These are phyloP conservation scores for Alternaria atra DNA, from an alignment of 2,329 filamentous ascomycete species.

Conservation along the genomic window DNA sequence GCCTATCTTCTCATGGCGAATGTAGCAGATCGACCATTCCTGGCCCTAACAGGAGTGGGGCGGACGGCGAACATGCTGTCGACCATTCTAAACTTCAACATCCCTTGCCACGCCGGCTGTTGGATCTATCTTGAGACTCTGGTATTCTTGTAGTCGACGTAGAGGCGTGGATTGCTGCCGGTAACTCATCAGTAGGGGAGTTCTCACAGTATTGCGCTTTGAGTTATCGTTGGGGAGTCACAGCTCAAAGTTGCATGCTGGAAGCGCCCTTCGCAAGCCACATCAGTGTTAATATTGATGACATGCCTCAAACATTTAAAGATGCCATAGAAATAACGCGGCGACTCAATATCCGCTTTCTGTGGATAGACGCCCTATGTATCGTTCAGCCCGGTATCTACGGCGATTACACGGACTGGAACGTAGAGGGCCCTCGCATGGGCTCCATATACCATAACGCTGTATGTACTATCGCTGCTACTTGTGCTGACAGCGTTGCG, in stretches of 20 bases:
- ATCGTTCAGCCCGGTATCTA: slow-evolving; percentile 5
- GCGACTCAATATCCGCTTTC: background rate
- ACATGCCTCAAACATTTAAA: slow-evolving; percentile 12
- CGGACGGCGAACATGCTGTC: background rate
- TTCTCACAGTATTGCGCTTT: slow-evolving; percentile 1
- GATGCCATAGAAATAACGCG: background rate
- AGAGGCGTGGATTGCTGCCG: background rate
- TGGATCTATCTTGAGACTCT: background rate
- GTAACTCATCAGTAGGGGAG: background rate
- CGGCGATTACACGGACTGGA: background rate
- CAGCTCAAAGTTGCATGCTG: background rate
- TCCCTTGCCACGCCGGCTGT: background rate
- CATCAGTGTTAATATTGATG: background rate
- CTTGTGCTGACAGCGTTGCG: background rate
- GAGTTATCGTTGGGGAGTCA: slow-evolving; percentile 4
- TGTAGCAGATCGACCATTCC: background rate
- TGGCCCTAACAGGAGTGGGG: background rate
- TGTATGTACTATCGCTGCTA: background rate
- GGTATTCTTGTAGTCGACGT: background rate
- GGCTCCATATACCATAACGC: slow-evolving; percentile 4
- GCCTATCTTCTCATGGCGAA: background rate
- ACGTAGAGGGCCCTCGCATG: slow-evolving; percentile 4
- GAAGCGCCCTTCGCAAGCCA: background rate
- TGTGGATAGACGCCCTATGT: slow-evolving; percentile 18
- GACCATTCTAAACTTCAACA: background rate